Conservation (phyloP, 2,329 filamentous ascomycete species). For the Aspergillus alliaceus region DNA sequence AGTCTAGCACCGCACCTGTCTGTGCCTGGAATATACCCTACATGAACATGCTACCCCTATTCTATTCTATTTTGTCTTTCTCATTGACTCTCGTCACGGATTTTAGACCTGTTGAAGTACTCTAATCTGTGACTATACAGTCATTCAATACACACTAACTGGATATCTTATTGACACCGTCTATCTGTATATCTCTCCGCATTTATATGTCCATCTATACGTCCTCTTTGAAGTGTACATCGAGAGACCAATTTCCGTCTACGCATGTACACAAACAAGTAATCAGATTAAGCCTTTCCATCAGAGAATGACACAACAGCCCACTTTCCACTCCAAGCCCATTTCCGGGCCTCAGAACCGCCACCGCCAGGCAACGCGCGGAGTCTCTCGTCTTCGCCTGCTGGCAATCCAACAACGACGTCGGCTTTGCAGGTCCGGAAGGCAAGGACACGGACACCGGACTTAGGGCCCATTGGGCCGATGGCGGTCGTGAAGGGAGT, state of each 20-base stretch:
- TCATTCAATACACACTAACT: neutral
- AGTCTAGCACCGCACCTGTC: neutral
- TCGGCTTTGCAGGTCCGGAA: constrained; percentile 96
- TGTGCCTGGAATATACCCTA: constrained; percentile 5
- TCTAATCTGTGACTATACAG: neutral
- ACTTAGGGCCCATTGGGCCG: constrained; percentile 78
- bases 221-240: neutral
- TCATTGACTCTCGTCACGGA: neutral
- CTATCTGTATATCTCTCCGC: neutral
- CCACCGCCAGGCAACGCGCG: constrained; percentile 68
- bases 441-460: constrained; percentile 80
- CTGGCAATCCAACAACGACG: constrained; percentile 82
- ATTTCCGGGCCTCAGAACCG: constrained; percentile 70
- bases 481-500: constrained; percentile 84
- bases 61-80: neutral
- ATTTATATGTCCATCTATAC: neutral
- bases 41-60: neutral
- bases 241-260: neutral
- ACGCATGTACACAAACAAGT: neutral
- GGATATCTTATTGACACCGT: neutral
- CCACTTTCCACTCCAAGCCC: constrained; percentile 97
- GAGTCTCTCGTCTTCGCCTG: constrained; percentile 80
- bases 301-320: constrained; percentile 85
- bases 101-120: neutral
- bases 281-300: constrained; percentile 52